Evolutionary conservation across 169 alveolate genomes (phyloP).

Genomic region (Plasmodium billcollinsi): DNA sequence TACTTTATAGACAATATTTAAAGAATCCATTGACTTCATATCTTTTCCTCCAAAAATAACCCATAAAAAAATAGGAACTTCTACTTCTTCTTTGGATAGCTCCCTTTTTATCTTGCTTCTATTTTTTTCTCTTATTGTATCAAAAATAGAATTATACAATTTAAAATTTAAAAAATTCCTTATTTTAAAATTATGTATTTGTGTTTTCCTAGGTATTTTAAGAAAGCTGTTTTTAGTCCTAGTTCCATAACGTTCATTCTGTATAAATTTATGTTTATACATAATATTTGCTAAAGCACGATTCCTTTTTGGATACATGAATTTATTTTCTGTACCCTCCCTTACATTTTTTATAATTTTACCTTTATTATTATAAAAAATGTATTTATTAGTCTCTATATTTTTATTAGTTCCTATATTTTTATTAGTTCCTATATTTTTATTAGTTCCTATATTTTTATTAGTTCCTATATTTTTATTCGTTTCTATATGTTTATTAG

Average conservation of each 20-base stretch:
- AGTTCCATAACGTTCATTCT: no score
- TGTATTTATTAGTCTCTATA: background rate
- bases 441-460: background rate
- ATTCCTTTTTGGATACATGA: background rate
- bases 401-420: background rate
- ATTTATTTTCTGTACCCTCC: background rate
- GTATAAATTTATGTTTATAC: no score
- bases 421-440: background rate
- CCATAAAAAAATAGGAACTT: conserved; percentile 60
- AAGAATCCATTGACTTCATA: conserved; percentile 73
- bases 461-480: background rate
- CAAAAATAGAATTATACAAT: conserved; percentile 51
- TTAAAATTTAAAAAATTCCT: conserved; percentile 27
- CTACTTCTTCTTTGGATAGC: conserved; percentile 1
- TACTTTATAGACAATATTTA: conserved; percentile 54
- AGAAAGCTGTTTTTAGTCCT: background rate
- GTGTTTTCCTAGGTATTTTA: background rate
- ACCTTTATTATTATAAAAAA: background rate
- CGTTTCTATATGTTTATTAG: background rate
- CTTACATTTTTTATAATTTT: background rate
- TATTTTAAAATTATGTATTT: conserved; percentile 61
- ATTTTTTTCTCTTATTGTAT: conserved; percentile 30
- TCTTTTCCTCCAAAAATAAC: conserved; percentile 75
- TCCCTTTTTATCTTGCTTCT: conserved; percentile 27
- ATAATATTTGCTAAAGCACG: background rate